Evolutionary conservation across 768 basidiomycete genomes (phyloP).

Genomic region (Psilocybe cubensis): DNA sequence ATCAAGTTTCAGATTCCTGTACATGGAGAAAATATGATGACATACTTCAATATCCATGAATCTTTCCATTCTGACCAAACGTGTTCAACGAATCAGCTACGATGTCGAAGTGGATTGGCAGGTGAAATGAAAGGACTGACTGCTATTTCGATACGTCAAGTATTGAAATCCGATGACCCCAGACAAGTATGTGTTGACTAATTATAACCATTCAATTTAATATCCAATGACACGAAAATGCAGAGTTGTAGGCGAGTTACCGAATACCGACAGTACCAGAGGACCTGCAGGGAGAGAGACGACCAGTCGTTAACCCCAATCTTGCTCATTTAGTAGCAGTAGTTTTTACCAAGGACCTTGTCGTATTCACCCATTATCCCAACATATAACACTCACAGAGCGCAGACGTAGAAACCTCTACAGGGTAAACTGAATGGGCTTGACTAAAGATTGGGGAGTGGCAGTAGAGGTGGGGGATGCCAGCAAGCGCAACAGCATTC

Average conservation of each 20-base stretch:
- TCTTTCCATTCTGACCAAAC: slow-evolving; percentile 29
- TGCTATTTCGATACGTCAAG: slow-evolving; percentile 35
- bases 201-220: not conserved
- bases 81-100: not conserved
- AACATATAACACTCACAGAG: not conserved
- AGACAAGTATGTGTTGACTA: slow-evolving; percentile 31
- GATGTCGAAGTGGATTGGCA: not conserved
- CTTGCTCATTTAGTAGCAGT: slow-evolving; percentile 3
- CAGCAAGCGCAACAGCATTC: not conserved
- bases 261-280: slow-evolving; percentile 26
- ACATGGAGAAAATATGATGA: not conserved
- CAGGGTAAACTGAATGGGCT: not conserved
- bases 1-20: not conserved
- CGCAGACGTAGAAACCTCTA: not conserved
- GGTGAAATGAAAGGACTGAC: slow-evolving; percentile 25
- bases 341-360: slow-evolving; percentile 9
- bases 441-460: not conserved
- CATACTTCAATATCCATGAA: slow-evolving; percentile 14
- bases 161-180: slow-evolving; percentile 31
- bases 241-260: slow-evolving; percentile 14
- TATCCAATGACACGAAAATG: not conserved
- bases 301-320: too few species aligned
- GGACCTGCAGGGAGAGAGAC: slow-evolving; percentile 10
- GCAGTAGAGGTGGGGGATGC: not conserved
- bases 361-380: slow-evolving; percentile 17